Evolutionary conservation across 2,329 filamentous ascomycete species (phyloP), one percentile per base, ranked within the genome.

Genomic region (Remersonia thermophila): DNA sequence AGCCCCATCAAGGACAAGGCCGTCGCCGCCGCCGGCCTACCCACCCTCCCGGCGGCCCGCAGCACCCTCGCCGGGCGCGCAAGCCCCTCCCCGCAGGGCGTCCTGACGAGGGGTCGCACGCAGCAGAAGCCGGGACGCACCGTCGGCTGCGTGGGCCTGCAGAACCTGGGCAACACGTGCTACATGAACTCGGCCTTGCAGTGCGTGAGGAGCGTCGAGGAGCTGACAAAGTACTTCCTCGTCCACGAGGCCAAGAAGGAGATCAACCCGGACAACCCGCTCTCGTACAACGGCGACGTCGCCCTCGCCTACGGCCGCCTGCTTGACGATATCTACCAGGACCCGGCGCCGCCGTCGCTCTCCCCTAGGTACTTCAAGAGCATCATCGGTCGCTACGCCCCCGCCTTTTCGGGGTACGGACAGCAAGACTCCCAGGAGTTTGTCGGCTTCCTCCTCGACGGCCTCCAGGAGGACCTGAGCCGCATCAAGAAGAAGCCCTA

Each of bases 161-260:
- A 74, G 45, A 98, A 98, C 52, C 64, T 98, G 11, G 91, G 91
- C 33, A 98, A 98, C 52, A 96, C 91, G 0, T 98, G 91, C 60
- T 98, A 98, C 62, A 95, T 96, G 87, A 96, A 96, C 58, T 94
- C 89, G 15, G 91, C 91, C 8, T 66, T 96, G 37, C 91, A 98
- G 55, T 98, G 91, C 55, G 75, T 98, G 35, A 78, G 89, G 34
- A 93, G 84, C 49, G 86, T 95, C 0, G 84, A 94, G 53, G 91
- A 98, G 58, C 63, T 98, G 45, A 89, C 85, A 4, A 79, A 86
- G 51, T 98, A 94, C 58, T 96, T 98, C 58, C 59, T 95, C 33
- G 68, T 73, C 34, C 71, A 77, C 40, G 71, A 79, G 43, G 86
- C 83, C 59, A 75, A 80, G 49, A 63, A 69, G 35, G 89, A 98